Percentiles rank a stretch among this genome's conserved stretches.
Conservation (phyloP, 768 basidiomycete genomes). For the Auriscalpium vulgare region DNA sequence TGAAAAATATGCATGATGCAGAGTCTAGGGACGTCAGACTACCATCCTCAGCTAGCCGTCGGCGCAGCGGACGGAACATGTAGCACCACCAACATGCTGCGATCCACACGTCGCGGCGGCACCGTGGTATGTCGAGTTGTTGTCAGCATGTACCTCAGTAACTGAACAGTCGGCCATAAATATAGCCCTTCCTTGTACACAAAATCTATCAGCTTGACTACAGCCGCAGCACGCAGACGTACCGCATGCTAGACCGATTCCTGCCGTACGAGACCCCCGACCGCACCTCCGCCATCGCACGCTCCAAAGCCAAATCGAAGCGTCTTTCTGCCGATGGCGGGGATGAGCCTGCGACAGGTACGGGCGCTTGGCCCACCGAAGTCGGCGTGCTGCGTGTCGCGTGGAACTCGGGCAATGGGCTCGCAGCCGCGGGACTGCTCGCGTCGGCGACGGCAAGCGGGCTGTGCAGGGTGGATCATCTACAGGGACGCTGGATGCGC, state of each 20-base stretch:
- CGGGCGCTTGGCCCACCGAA: constrained; percentile 74
- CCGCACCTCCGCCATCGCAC: constrained; percentile 28
- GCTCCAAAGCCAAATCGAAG: constrained; percentile 13
- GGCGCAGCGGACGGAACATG: constrained; percentile 81
- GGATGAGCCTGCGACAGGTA: constrained; percentile 27
- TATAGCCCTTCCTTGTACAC: constrained; percentile 68
- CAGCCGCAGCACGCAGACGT: constrained; percentile 64
- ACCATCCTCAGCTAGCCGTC: constrained; percentile 79
- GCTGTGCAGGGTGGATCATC: constrained; percentile 75
- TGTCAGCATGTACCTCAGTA: neutral
- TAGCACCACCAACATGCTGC: constrained; percentile 62
- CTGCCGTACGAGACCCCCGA: constrained; percentile 59
- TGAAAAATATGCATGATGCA: constrained; percentile 22
- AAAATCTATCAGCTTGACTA: constrained; percentile 86
- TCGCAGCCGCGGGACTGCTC: constrained; percentile 48
- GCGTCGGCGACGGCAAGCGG: constrained; percentile 82
- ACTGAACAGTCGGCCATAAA: neutral
- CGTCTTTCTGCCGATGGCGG: constrained; percentile 10
- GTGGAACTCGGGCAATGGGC: constrained; percentile 78
- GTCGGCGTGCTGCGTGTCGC: constrained; percentile 68
- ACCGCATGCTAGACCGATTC: constrained; percentile 84
- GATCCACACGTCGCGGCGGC: constrained; percentile 62
- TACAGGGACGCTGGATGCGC: constrained; percentile 68
- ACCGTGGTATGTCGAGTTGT: constrained; percentile 46
- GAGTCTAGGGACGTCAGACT: constrained; percentile 71